phyloP scores from a whole-genome alignment of 208 protist genomes.

The Wallacemonas collosoma region DNA sequence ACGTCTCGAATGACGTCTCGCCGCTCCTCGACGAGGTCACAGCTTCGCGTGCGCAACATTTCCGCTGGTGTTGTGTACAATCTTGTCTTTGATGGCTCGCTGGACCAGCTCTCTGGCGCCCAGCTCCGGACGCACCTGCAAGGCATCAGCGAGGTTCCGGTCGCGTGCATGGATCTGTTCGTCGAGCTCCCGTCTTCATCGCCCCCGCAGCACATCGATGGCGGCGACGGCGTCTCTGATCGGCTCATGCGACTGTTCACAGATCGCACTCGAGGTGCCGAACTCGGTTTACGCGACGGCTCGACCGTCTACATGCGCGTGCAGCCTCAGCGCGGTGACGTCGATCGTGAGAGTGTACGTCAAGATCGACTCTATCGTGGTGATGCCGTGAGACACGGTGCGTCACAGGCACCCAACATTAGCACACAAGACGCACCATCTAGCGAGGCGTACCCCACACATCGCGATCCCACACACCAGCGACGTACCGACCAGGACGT shows the following conservation, averaged over 20 bases:
- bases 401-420: too few relatives aligned
- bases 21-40: slow-evolving; percentile 17
- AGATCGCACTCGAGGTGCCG: background rate
- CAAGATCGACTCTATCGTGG: background rate
- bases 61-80: slow-evolving; percentile 51
- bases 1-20: background rate
- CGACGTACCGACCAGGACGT: too few relatives aligned
- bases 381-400: too few relatives aligned
- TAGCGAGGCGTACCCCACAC: too few relatives aligned
- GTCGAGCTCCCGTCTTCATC: slow-evolving; percentile 11
- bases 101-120: slow-evolving; percentile 38
- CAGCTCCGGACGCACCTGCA: slow-evolving; percentile 54
- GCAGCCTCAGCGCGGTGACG: background rate
- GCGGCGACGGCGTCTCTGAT: too few relatives aligned
- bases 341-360: background rate
- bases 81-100: slow-evolving; percentile 64
- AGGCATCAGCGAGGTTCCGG: slow-evolving; percentile 42
- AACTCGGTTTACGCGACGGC: slow-evolving; percentile 27
- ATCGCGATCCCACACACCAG: too few relatives aligned
- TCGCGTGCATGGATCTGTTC: slow-evolving; percentile 35
- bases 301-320: background rate
- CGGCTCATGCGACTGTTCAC: background rate
- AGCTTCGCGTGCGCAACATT: slow-evolving; percentile 51
- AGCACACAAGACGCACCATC: too few relatives aligned
- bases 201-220: background rate